Evolutionary conservation across 2,329 filamentous ascomycete species (phyloP).

Genomic region (Berkeleyomyces basicola): DNA sequence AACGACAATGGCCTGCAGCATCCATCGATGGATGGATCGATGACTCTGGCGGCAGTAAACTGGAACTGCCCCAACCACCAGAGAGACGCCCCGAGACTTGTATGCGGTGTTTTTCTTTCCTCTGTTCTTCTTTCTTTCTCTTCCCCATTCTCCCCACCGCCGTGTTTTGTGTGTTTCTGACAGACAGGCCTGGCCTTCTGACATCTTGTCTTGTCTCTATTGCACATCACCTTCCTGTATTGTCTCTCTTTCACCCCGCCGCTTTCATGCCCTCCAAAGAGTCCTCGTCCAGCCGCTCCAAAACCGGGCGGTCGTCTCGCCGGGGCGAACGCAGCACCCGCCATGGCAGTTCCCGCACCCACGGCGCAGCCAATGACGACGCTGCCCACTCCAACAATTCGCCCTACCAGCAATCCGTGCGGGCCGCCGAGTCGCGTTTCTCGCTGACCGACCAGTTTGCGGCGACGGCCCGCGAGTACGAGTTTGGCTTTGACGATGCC

Average conservation of each 20-base stretch:
- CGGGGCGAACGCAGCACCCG: slow-evolving; percentile 14
- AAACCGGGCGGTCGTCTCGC: slow-evolving; percentile 10
- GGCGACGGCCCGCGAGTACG: slow-evolving; percentile 28
- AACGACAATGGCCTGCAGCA: not conserved
- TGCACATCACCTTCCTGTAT: not conserved
- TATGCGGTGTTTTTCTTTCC: slow-evolving; percentile 2
- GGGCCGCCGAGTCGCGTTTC: slow-evolving; percentile 27
- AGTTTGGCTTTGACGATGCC: slow-evolving; percentile 32
- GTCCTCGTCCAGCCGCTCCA: slow-evolving; percentile 5
- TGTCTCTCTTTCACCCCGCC: not conserved
- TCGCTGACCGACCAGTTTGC: slow-evolving; percentile 33
- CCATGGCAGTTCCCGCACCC: slow-evolving; percentile 7
- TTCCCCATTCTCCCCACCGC: not conserved
- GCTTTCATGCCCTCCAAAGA: slow-evolving; percentile 8
- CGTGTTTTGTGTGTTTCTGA: not conserved
- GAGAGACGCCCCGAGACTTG: not conserved
- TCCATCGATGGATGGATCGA: not conserved
- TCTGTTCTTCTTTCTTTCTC: not conserved
- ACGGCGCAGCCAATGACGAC: slow-evolving; percentile 5
- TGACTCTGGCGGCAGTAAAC: not conserved
- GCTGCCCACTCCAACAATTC: slow-evolving; percentile 14
- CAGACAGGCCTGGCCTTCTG: not conserved
- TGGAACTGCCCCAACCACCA: not conserved
- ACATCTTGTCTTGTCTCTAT: not conserved
- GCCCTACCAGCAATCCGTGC: slow-evolving; percentile 16